phyloP scores from a whole-genome alignment of 2,329 filamentous ascomycete genomes.

The Exophiala alcalophila region DNA sequence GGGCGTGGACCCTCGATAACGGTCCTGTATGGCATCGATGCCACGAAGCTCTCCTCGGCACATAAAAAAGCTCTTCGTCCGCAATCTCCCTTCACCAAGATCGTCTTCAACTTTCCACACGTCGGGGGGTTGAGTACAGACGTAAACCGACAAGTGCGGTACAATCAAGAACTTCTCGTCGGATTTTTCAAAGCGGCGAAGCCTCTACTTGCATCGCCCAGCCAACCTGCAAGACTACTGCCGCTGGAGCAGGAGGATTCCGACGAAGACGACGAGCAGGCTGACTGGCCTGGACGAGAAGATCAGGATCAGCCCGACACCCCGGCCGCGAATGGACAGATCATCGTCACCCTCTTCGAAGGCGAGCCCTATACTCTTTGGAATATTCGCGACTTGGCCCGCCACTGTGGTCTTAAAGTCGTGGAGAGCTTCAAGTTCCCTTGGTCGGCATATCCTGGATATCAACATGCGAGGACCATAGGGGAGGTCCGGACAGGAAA shows the following conservation, averaged over 20 bases:
- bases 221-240: constrained; percentile 8
- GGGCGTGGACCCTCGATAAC: constrained; percentile 27
- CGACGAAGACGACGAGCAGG: constrained; percentile 28
- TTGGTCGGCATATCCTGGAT: constrained; percentile 47
- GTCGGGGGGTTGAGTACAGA: constrained; percentile 88
- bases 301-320: constrained; percentile 17
- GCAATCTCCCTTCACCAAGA: constrained; percentile 62
- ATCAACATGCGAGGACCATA: constrained; percentile 47
- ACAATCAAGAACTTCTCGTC: constrained; percentile 68
- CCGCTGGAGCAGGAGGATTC: constrained; percentile 14
- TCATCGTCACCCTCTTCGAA: constrained; percentile 87
- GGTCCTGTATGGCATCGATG: constrained; percentile 45
- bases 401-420: constrained; percentile 57
- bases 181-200: constrained; percentile 48
- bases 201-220: constrained; percentile 34
- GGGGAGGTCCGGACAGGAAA: constrained; percentile 45
- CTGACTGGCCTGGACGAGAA: constrained; percentile 28
- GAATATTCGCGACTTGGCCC: constrained; percentile 84
- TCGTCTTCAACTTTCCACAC: constrained; percentile 97
- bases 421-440: constrained; percentile 49
- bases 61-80: constrained; percentile 29
- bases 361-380: constrained; percentile 92
- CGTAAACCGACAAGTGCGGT: constrained; percentile 88
- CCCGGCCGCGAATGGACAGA: constrained; percentile 43
- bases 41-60: constrained; percentile 39